Evolutionary conservation across 257 asterid genomes (phyloP), one percentile per base, ranked within the genome.

Genomic region (Lantana camara): DNA sequence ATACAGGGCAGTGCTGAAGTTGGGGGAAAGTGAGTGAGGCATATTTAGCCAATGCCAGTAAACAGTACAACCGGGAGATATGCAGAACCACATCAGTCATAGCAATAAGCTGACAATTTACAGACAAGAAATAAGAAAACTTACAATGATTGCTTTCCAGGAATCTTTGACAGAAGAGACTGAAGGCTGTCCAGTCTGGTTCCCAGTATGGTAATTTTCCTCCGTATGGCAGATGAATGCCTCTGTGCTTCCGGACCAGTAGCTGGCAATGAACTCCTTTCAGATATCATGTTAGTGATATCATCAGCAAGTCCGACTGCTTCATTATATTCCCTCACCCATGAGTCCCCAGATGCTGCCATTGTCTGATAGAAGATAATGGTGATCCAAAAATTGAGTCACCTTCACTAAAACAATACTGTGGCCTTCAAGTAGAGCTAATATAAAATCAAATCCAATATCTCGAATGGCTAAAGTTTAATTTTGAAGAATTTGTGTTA

Each of bases 291-390:
- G 80, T 49, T 69, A 57, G 73, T 84, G 61, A 94, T 83, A 68
- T 90, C 97, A 13, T 94, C 97, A 15, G 96, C 89, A 64, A 90
- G 93, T 78, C 70, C 81, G 67, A 80, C 85, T 41, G 96, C 96
- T 78, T 90, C 99, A 57, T 90, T 90, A 73, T 90, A 94, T 80
- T 88, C 97, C 86, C 85, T 86, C 47, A 88, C 90, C 99, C 99
- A 94, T 4, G 87, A 60, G 60, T 94, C 99, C 35, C 81, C 84
- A 14, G 94, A 73, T 61, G 88, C 78, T 35, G 87, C 99, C 97
- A 90, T 90, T 77, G 48, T 83, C 94, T 35, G 93, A 72, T 51
- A 79, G 78, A 85, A 88, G 74, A 46, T 14, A 45, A 85, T 30
- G 32, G 24, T 40, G 20, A 12, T 17, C 20, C 53, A 15, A 13